Evolutionary conservation across 805 yeast species (phyloP).

Genomic region (Metschnikowia picachoensis): DNA sequence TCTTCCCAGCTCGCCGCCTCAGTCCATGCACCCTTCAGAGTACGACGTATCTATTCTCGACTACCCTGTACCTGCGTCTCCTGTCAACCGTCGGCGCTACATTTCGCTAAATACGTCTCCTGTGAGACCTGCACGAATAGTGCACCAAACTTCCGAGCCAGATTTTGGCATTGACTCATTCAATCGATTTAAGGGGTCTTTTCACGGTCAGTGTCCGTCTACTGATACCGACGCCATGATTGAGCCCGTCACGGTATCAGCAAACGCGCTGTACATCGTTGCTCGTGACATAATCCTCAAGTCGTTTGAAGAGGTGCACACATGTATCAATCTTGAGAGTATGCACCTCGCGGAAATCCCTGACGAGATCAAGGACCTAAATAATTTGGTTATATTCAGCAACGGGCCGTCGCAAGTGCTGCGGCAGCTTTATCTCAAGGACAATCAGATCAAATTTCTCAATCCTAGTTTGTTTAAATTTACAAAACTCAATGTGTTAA

Average conservation of each 20-base stretch:
- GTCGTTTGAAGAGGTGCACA: slow-evolving; percentile 45
- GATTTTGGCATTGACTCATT: slow-evolving; percentile 52
- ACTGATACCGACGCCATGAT: slow-evolving; percentile 29
- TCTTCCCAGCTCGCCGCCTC: slow-evolving; percentile 39
- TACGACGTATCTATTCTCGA: slow-evolving; percentile 27
- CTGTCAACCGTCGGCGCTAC: slow-evolving; percentile 13
- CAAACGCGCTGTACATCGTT: slow-evolving; percentile 10
- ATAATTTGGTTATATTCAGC: slow-evolving; percentile 46
- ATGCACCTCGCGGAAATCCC: slow-evolving; percentile 49
- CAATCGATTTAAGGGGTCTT: slow-evolving; percentile 33
- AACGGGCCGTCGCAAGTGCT: slow-evolving; percentile 21
- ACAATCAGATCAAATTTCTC: slow-evolving; percentile 45
- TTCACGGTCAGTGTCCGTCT: slow-evolving; percentile 27
- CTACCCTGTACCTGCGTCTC: slow-evolving; percentile 27
- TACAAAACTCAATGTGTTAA: slow-evolving; percentile 47
- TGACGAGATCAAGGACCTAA: slow-evolving; percentile 54
- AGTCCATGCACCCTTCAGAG: slow-evolving; percentile 31
- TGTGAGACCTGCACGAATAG: slow-evolving; percentile 1
- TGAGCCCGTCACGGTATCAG: slow-evolving; percentile 1
- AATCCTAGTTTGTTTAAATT: slow-evolving; percentile 51
- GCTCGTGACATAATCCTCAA: slow-evolving; percentile 42
- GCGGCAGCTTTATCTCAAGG: slow-evolving; percentile 49
- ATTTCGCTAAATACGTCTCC: slow-evolving; percentile 13
- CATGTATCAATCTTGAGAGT: slow-evolving; percentile 45
- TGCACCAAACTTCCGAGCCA: slow-evolving; percentile 31